A percentile compares a stretch with the other conserved stretches of the same genome.
Evolutionary conservation across 2,329 filamentous ascomycete genomes (phyloP).

Genomic region (Coniochaeta hoffmannii): DNA sequence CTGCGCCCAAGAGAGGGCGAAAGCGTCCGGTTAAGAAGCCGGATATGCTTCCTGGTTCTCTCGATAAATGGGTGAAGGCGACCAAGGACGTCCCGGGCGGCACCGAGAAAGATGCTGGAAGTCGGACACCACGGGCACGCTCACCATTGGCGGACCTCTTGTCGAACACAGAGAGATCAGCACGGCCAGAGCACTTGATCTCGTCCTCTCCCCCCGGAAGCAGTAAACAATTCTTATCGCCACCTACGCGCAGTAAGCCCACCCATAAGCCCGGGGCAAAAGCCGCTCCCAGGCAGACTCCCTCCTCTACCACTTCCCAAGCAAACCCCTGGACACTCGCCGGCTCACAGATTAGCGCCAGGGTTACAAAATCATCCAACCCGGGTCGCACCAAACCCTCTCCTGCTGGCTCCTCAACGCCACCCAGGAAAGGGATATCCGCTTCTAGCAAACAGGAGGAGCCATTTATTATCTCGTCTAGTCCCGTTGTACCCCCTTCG

Average conservation of each 20-base stretch:
- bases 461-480: constrained; percentile 20
- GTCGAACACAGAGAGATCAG: neutral
- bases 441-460: constrained; percentile 4
- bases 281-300: constrained; percentile 7
- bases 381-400: neutral
- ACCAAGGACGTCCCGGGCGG: neutral
- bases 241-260: constrained; percentile 19
- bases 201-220: neutral
- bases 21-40: constrained; percentile 11
- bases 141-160: neutral
- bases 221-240: neutral
- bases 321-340: constrained; percentile 33
- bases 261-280: constrained; percentile 13
- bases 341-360: constrained; percentile 26
- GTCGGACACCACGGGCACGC: neutral
- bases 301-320: constrained; percentile 8
- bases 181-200: neutral
- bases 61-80: constrained; percentile 31
- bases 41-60: constrained; percentile 19
- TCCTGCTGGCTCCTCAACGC: neutral
- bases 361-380: constrained; percentile 10
- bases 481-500: constrained; percentile 10
- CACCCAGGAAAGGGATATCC: neutral
- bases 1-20: constrained; percentile 10
- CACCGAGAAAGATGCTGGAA: neutral